These are phyloP conservation scores for Ophiocordyceps camponoti-saundersi DNA, from an alignment of 2,329 filamentous ascomycete species.

Conservation along the genomic window DNA sequence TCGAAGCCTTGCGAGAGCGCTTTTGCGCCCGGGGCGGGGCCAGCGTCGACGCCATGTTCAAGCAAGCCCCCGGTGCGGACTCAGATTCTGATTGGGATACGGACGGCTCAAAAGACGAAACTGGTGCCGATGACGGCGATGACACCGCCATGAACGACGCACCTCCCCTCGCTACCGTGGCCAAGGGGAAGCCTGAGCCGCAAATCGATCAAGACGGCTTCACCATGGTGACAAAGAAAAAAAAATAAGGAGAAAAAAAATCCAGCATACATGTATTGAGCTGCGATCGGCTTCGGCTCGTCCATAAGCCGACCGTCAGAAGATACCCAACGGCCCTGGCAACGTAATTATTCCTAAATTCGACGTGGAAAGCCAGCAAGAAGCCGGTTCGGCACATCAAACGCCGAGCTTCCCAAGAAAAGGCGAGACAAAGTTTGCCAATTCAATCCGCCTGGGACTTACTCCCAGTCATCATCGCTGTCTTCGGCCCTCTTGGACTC, in stretches of 20 bases:
- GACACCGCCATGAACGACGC: slow-evolving; percentile 57
- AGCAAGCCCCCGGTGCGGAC: slow-evolving; percentile 35
- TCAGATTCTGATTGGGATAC: slow-evolving; percentile 46
- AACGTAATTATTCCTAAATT: slow-evolving; percentile 4
- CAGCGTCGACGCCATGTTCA: slow-evolving; percentile 35
- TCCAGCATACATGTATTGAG: neutral
- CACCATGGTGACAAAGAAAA: slow-evolving; percentile 56
- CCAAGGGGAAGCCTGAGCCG: slow-evolving; percentile 48
- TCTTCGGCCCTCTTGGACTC: slow-evolving; percentile 32
- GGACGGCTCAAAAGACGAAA: slow-evolving; percentile 40
- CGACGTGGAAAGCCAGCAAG: slow-evolving; percentile 1
- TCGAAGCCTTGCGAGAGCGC: slow-evolving; percentile 44
- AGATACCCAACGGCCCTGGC: neutral
- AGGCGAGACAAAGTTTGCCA: slow-evolving; percentile 1
- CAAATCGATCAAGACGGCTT: slow-evolving; percentile 73
- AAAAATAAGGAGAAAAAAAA: slow-evolving; percentile 24
- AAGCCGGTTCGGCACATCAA: slow-evolving; percentile 10
- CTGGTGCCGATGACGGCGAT: slow-evolving; percentile 38
- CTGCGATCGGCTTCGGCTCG: neutral
- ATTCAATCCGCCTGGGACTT: neutral
- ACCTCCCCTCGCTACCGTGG: slow-evolving; percentile 36
- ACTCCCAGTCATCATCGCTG: slow-evolving; percentile 12
- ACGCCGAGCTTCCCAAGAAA: slow-evolving; percentile 13
- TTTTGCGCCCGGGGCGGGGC: slow-evolving; percentile 46
- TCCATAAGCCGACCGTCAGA: neutral